phyloP scores from a whole-genome alignment of 2,329 filamentous ascomycete species.

The Aspergillus sp. region DNA sequence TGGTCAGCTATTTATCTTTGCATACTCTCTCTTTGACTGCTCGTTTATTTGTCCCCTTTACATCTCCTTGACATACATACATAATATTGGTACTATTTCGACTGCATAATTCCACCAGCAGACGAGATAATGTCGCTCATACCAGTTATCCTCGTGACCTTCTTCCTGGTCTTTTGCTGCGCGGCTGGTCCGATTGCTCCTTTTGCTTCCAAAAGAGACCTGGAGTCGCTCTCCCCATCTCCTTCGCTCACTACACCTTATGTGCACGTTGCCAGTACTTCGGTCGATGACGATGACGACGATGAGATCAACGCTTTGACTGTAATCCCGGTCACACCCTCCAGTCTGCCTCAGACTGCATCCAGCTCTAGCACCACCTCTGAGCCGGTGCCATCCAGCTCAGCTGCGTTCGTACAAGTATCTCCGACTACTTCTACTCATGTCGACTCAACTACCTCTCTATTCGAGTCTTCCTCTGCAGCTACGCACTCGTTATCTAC shows the following conservation, averaged over 20 bases:
- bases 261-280: neutral
- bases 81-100: neutral
- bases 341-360: neutral
- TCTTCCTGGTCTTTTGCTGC: conserved; percentile 13
- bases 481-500: neutral
- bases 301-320: neutral
- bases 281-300: neutral
- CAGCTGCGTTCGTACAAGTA: neutral
- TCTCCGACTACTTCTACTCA: neutral
- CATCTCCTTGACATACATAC: no score
- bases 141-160: conserved; percentile 6
- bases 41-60: neutral
- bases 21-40: conserved; percentile 11
- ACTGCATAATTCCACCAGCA: neutral
- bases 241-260: neutral
- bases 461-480: neutral
- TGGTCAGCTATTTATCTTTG: neutral
- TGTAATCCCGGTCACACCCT: conserved; percentile 2
- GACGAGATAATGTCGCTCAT: conserved; percentile 9
- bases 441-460: neutral
- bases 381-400: neutral
- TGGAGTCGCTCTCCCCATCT: neutral
- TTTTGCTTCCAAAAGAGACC: conserved; percentile 9
- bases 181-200: conserved; percentile 31
- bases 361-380: neutral